Evolutionary conservation across 2,329 filamentous ascomycete species (phyloP).

Genomic region (Mycosphaerelloides madeirae): DNA sequence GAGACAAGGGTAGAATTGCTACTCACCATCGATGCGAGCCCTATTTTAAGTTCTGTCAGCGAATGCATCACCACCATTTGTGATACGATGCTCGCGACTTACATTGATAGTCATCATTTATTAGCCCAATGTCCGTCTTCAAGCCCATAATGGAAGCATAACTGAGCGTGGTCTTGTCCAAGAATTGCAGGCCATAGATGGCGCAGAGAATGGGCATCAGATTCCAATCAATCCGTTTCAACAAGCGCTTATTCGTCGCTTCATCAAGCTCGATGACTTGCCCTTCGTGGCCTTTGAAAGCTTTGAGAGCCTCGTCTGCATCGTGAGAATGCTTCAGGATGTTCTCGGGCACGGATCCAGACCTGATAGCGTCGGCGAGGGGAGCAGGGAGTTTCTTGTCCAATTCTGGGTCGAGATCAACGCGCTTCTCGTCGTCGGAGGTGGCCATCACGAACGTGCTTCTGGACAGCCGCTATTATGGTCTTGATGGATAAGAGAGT

Average conservation of each 20-base stretch:
- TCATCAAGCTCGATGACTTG: constrained; percentile 52
- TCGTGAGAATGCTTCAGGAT: constrained; percentile 52
- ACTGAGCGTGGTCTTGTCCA: constrained; percentile 56
- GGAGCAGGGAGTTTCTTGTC: constrained; percentile 24
- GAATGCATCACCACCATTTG: constrained; percentile 28
- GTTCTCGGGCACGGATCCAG: constrained; percentile 29
- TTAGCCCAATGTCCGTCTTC: constrained; percentile 42
- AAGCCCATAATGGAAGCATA: constrained; percentile 51
- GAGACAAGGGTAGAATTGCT: too few relatives aligned
- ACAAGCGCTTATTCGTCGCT: constrained; percentile 53
- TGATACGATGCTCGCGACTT: constrained; percentile 46
- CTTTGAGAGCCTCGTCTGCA: constrained; percentile 58
- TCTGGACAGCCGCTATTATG: not conserved
- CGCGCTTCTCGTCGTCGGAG: too few relatives aligned
- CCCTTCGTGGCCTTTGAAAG: constrained; percentile 47
- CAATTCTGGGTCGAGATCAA: constrained; percentile 17
- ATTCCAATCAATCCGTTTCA: constrained; percentile 59
- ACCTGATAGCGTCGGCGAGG: constrained; percentile 24
- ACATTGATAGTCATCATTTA: constrained; percentile 51
- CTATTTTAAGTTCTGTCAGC: constrained; percentile 14
- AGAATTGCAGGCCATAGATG: constrained; percentile 56
- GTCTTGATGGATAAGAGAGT: too few relatives aligned
- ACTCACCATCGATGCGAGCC: constrained; percentile 35
- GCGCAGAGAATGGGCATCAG: constrained; percentile 56
- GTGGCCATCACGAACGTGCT: not conserved